Conservation (phyloP, 1,284 basidiomycete genomes). For the Mycena sp. region DNA sequence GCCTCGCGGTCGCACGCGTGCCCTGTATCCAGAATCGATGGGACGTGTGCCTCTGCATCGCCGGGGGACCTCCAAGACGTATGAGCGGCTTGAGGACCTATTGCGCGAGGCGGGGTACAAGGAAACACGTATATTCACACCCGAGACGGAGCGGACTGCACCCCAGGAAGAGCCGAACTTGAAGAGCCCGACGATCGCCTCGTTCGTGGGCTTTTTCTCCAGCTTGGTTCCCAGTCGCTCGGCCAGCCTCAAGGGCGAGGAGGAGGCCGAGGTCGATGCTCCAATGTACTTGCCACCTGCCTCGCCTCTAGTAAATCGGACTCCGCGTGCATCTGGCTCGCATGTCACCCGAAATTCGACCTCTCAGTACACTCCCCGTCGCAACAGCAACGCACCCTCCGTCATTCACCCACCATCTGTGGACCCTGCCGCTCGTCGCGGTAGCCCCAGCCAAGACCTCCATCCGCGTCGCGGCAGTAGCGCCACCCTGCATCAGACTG, state of each 20-base stretch:
- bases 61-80: conserved; percentile 79
- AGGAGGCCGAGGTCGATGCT: conserved; percentile 6
- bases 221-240: conserved; percentile 28
- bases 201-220: conserved; percentile 28
- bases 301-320: conserved; percentile 20
- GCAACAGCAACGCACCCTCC: conserved; percentile 9
- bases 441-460: not conserved
- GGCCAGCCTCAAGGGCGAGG: conserved; percentile 20
- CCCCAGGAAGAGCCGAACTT: conserved; percentile 21
- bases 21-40: conserved; percentile 65
- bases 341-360: conserved; percentile 20
- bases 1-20: conserved; percentile 40
- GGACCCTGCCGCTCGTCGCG: not conserved
- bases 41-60: conserved; percentile 76
- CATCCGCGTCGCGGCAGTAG: conserved; percentile 8
- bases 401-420: not conserved
- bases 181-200: conserved; percentile 26
- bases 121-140: conserved; percentile 88
- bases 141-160: conserved; percentile 69
- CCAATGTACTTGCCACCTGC: conserved; percentile 19
- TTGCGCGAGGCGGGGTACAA: conserved; percentile 89
- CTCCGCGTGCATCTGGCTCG: conserved; percentile 15
- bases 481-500: not conserved
- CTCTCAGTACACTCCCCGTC: conserved; percentile 10
- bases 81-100: conserved; percentile 84